Percentiles rank a stretch among this genome's conserved stretches.
Conservation (phyloP, 139 green algal species). For the Asterochloris erici region DNA sequence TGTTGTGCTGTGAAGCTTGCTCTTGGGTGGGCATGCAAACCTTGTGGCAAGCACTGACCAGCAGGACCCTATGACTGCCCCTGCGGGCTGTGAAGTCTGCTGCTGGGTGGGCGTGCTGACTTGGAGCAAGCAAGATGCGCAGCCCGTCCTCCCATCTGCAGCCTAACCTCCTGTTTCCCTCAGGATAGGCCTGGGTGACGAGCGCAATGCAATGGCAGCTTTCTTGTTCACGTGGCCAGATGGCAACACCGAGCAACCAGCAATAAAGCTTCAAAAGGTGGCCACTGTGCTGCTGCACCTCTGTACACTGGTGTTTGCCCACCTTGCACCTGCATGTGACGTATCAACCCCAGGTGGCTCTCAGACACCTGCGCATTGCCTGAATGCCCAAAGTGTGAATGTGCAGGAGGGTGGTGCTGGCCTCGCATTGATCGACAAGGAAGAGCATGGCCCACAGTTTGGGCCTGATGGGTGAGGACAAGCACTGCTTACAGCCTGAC, state of each 20-base stretch:
- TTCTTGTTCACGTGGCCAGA: constrained; percentile 77
- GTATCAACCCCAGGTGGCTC: neutral
- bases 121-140: too few relatives aligned
- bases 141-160: neutral
- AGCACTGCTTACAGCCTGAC: too few relatives aligned
- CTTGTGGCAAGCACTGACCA: too few relatives aligned
- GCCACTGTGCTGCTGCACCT: neutral
- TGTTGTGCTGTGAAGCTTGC: neutral
- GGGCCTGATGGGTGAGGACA: constrained; percentile 51
- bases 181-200: constrained; percentile 56
- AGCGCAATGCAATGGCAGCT: constrained; percentile 57
- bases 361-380: too few relatives aligned
- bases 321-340: neutral
- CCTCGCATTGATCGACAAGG: constrained; percentile 61
- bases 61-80: too few relatives aligned
- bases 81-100: too few relatives aligned
- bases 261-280: constrained; percentile 71
- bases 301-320: neutral
- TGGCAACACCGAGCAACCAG: constrained; percentile 36
- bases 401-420: constrained; percentile 49
- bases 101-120: too few relatives aligned
- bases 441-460: constrained; percentile 51
- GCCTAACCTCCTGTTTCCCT: neutral
- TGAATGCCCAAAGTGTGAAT: neutral
- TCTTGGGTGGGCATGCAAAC: neutral